phyloP scores from a whole-genome alignment of 768 basidiomycete species.

The Amanita phalloides region DNA sequence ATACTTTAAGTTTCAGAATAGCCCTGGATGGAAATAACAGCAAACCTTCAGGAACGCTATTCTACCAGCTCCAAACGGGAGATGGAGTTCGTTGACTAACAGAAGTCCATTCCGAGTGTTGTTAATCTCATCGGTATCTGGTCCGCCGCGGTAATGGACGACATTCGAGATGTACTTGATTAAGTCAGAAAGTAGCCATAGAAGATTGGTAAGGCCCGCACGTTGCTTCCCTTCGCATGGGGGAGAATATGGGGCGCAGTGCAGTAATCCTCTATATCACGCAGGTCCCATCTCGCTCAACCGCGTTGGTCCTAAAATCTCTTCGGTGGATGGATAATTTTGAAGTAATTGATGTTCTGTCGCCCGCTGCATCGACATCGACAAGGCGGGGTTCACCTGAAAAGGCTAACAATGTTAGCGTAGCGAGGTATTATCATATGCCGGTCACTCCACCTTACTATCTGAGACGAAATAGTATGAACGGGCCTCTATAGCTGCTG shows the following conservation, averaged over 20 bases:
- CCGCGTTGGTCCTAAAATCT: slow-evolving; percentile 3
- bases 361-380: slow-evolving; percentile 7
- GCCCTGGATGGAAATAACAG: too few species aligned
- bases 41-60: too few species aligned
- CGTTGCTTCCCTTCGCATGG: background rate
- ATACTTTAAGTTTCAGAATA: too few species aligned
- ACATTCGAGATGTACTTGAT: slow-evolving; percentile 4
- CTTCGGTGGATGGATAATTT: background rate
- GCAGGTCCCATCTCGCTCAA: slow-evolving; percentile 7
- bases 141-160: too few species aligned
- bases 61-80: too few species aligned
- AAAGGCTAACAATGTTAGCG: background rate
- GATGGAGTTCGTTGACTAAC: too few species aligned
- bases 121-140: too few species aligned
- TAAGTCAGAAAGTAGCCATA: slow-evolving; percentile 1
- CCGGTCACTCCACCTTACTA: slow-evolving; percentile 2
- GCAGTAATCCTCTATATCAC: slow-evolving; percentile 1
- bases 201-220: slow-evolving; percentile 3
- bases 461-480: slow-evolving; percentile 8
- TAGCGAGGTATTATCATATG: background rate
- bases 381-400: slow-evolving; percentile 7
- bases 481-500: slow-evolving; percentile 1
- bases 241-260: slow-evolving; percentile 7
- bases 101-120: too few species aligned
- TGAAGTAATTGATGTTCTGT: slow-evolving; percentile 6